Base-by-base conservation (phyloP, 1,139 yeast genomes). In the Pichia norvegensis region DNA sequence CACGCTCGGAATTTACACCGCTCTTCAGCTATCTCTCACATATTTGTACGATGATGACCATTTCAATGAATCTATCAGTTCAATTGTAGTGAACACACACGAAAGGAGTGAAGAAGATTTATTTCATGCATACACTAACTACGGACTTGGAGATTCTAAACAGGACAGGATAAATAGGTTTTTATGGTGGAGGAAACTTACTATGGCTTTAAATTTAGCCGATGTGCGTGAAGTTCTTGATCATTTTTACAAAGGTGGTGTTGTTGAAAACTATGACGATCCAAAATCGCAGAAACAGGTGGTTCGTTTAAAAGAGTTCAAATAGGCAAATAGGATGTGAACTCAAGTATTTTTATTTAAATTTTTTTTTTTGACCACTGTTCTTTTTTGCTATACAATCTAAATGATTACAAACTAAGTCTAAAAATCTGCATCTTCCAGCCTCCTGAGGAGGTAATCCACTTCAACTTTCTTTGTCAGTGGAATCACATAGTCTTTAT, bases 391-490 rank as follows among this genome's bases (percentile, higher is more conserved):
- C n/a, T n/a, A n/a, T n/a, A n/a, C n/a, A n/a, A n/a, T n/a, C n/a
- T n/a, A n/a, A 29, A n/a, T 10, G 33, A 29, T 29, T 14, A 11
- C 14, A 19, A n/a, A n/a, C n/a, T 2, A 21, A 11, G 20, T 25
- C 22, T 37, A 47, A 37, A 47, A 47, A 17, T 54, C 54, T 45
- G 74, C 76, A 54, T 78, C 85, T 57, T 85, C 95, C 46, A 90
- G 68, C 63, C 98, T 74, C 60, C 95, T 74, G 59, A 92, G 68
- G 48, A 92, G 70, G 61, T 92, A 92, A 51, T 90, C 96, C 16
- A 92, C 85, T 66, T 92, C 98, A 16, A 92, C 97, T 62, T 84
- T 85, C 66, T 90, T 92, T 7, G 98, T 92, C 62, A 92, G 70
- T 10, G 97, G 97, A 56, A 92, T 92, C 39, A 92, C 85, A 69